These are phyloP conservation scores for Chloranthus sessilifolius DNA, from an alignment of 164 flowering plant species.

Conservation along the genomic window DNA sequence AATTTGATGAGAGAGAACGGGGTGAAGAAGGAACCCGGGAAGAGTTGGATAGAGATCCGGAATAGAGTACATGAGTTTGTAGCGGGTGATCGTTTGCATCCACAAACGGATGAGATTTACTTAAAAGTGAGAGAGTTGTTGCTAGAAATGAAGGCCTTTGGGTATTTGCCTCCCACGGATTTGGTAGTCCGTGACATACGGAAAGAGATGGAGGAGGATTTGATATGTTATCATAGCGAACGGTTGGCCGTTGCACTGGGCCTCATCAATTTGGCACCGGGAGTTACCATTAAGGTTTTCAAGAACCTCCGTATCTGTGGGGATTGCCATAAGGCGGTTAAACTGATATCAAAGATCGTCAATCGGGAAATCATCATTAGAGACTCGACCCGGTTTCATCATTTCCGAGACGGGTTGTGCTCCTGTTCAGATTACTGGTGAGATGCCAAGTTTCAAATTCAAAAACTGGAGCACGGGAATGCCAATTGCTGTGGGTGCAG, in stretches of 20 bases:
- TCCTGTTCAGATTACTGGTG: constrained; percentile 8
- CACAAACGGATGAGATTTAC: constrained; percentile 13
- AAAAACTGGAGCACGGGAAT: no score
- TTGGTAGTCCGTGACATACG: constrained; percentile 2
- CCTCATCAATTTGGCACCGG: background rate
- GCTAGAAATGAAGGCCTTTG: constrained; percentile 12
- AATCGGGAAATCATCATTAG: constrained; percentile 2
- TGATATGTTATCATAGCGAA: constrained; percentile 5
- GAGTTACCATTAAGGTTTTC: constrained; percentile 3
- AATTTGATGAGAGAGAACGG: constrained; percentile 18
- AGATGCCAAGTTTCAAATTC: no score
- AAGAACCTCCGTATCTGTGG: constrained; percentile 7
- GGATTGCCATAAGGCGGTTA: constrained; percentile 5
- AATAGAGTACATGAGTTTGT: constrained; percentile 17
- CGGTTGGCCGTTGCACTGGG: constrained; percentile 8
- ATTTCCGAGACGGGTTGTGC: constrained; percentile 5
- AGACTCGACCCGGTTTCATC: constrained; percentile 6
- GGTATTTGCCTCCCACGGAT: constrained; percentile 9
- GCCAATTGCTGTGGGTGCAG: no score
- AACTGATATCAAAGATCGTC: constrained; percentile 6
- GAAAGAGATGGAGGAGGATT: constrained; percentile 2
- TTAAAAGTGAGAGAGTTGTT: constrained; percentile 8
- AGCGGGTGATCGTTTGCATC: constrained; percentile 14
- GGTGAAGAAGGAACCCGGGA: constrained; percentile 14
- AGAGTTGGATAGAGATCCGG: constrained; percentile 16